Percentiles rank a stretch among this genome's conserved stretches.
These are phyloP conservation scores for Bidens hawaiensis DNA, from an alignment of 140 eudicot species.

Conservation along the genomic window DNA sequence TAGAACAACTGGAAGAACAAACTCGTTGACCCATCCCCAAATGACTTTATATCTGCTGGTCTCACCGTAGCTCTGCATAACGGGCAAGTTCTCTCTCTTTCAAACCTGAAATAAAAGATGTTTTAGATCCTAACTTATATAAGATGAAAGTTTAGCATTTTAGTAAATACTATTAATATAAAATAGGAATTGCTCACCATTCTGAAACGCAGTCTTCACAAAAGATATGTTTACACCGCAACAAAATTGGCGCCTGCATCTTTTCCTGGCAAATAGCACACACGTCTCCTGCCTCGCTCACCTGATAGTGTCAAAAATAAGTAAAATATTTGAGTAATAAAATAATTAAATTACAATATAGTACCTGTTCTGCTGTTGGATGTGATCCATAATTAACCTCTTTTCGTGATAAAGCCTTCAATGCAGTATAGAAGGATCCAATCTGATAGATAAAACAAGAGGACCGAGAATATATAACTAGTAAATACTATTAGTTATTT, in stretches of 20 bases:
- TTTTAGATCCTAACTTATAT: not conserved
- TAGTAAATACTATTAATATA: not conserved
- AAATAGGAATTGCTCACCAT: conserved; percentile 45
- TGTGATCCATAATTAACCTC: conserved; percentile 78
- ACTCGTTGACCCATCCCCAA: conserved; percentile 49
- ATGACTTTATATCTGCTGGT: conserved; percentile 46
- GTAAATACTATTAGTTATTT: too few relatives aligned
- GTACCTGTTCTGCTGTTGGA: conserved; percentile 88
- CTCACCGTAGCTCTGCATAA: conserved; percentile 48
- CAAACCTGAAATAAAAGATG: conserved; percentile 31
- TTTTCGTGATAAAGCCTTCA: conserved; percentile 79
- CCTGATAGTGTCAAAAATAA: conserved; percentile 29
- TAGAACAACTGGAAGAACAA: conserved; percentile 41
- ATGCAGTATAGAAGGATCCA: conserved; percentile 61
- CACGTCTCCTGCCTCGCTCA: conserved; percentile 74
- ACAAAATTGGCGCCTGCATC: conserved; percentile 76
- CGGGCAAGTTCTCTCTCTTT: conserved; percentile 50
- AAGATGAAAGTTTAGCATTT: not conserved
- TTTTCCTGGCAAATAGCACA: conserved; percentile 96
- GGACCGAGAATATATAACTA: too few relatives aligned
- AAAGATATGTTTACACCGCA: conserved; percentile 83
- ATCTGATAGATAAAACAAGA: conserved; percentile 37
- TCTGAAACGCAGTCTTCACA: conserved; percentile 95
- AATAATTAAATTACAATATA: not conserved
- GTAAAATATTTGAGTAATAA: not conserved